Evolutionary conservation across 225 moss, liverwort and hornwort genomes (phyloP), one percentile per base, ranked within the genome.

Genomic region (Marchantia paleacea): DNA sequence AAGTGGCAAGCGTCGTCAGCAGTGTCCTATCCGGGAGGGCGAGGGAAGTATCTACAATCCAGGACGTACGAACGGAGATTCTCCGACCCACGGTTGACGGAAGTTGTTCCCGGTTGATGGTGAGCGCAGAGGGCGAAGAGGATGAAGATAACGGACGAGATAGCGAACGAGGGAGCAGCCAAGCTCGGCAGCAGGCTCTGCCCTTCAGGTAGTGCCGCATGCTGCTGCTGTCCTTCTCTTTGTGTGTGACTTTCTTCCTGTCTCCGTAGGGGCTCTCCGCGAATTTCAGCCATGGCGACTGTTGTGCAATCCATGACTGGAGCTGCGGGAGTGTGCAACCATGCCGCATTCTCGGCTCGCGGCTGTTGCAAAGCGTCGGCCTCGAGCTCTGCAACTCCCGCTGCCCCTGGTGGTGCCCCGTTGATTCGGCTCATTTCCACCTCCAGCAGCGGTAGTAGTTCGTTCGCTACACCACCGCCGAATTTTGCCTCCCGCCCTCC

Each of bases 231-330:
- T 72, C 48, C 0, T 39, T 22, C 19, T 22, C 11, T 2, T 14
- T 9, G 8, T 24, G 22, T 8, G 0, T 15, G 14, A 0, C 24
- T 26, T 7, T 74, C 74, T 54, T 55, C 53, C 9, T 71, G 1
- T n/a, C 52, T n/a, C 52, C n/a, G 4, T 10, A 2, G 14, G 52
- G 18, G 25, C 18, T 13, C 31, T 28, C 10, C 29, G 20, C 7
- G 50, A 51, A 51, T 72, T 75, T 39, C 39, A 58, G 75, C 75
- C n/a, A 76, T 76, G 75, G 75, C 75, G 75, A 47, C 39, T 28
- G 31, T 76, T 53, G 18, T 75, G 28, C 58, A 58, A 0, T 76
- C 28, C 2, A 2, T 57, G 9, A 9, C 55, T 8, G 3, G 52
- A 26, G 55, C 16, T 10, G 60, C 72, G 6, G 72, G 66, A 49